These are phyloP conservation scores for Tricharina praecox DNA, from an alignment of 495 filamentous ascomycete species.

Conservation along the genomic window DNA sequence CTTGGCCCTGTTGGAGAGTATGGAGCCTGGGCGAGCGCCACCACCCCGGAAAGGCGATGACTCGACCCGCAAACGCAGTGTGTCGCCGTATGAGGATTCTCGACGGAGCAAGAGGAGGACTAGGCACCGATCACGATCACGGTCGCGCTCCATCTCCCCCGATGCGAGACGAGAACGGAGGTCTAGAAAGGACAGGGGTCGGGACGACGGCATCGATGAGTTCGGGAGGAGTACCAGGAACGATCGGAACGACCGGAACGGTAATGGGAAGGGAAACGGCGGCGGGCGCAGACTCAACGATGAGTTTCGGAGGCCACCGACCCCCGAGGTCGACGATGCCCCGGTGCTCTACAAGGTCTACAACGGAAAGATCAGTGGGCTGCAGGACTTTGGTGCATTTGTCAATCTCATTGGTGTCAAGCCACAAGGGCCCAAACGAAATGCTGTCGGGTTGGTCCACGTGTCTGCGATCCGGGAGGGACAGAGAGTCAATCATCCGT, in stretches of 20 bases:
- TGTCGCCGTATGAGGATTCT: slow-evolving; percentile 15
- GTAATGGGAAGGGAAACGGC: slow-evolving; percentile 29
- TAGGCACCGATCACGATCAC: slow-evolving; percentile 23
- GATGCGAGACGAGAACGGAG: slow-evolving; percentile 36
- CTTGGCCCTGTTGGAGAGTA: slow-evolving; percentile 20
- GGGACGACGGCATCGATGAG: slow-evolving; percentile 42
- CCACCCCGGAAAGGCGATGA: slow-evolving; percentile 1
- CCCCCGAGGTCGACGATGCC: slow-evolving; percentile 58
- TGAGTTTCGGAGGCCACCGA: slow-evolving; percentile 52
- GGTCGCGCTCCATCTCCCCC: slow-evolving; percentile 30
- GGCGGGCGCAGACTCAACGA: slow-evolving; percentile 31
- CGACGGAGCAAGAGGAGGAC: slow-evolving; percentile 1
- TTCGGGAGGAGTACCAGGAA: slow-evolving; percentile 37
- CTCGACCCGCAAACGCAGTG: slow-evolving; percentile 13
- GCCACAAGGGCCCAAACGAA: slow-evolving; percentile 22
- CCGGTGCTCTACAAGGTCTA: slow-evolving; percentile 80
- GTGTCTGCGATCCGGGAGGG: slow-evolving; percentile 87
- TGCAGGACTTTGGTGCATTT: slow-evolving; percentile 93
- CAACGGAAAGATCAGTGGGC: slow-evolving; percentile 68
- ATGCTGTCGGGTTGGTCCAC: slow-evolving; percentile 85
- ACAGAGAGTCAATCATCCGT: slow-evolving; percentile 76
- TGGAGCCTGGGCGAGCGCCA: slow-evolving; percentile 13
- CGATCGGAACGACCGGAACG: slow-evolving; percentile 31
- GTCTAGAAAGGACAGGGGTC: slow-evolving; percentile 31
- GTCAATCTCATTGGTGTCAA: slow-evolving; percentile 76